Conservation (phyloP, 495 filamentous ascomycete species). For the Xylaria longipes region DNA sequence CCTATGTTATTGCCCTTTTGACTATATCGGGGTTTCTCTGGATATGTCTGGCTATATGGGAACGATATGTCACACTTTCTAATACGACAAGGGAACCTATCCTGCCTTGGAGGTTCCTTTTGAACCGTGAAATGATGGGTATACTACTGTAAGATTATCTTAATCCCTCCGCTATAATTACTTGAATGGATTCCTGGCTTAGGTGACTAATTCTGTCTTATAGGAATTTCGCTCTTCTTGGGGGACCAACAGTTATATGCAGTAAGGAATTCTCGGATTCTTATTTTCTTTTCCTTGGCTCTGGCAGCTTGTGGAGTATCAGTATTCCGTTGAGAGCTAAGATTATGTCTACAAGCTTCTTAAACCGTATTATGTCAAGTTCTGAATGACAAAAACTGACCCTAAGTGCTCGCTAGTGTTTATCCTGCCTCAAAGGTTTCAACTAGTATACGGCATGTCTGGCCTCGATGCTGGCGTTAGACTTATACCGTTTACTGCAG, state of each 20-base stretch:
- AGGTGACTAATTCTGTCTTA: neutral
- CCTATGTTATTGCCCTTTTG: slow-evolving; percentile 31
- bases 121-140: slow-evolving; percentile 36
- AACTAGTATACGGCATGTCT: slow-evolving; percentile 48
- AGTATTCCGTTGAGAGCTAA: no score
- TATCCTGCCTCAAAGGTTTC: slow-evolving; percentile 56
- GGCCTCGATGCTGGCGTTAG: slow-evolving; percentile 51
- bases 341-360: no score
- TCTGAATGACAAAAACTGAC: no score
- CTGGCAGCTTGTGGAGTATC: no score
- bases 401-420: slow-evolving; percentile 33
- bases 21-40: slow-evolving; percentile 27
- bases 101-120: slow-evolving; percentile 37
- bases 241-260: slow-evolving; percentile 33
- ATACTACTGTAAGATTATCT: slow-evolving; percentile 40
- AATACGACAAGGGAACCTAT: slow-evolving; percentile 36
- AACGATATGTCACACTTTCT: slow-evolving; percentile 29
- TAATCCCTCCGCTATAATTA: no score
- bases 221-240: slow-evolving; percentile 21
- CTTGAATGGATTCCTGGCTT: no score
- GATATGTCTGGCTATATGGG: slow-evolving; percentile 38
- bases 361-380: no score
- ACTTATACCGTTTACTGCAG: slow-evolving; percentile 52
- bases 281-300: no score
- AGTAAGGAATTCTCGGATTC: neutral